Conservation (phyloP, 1,284 basidiomycete genomes). For the Ceratorhiza oryzae-sativae region DNA sequence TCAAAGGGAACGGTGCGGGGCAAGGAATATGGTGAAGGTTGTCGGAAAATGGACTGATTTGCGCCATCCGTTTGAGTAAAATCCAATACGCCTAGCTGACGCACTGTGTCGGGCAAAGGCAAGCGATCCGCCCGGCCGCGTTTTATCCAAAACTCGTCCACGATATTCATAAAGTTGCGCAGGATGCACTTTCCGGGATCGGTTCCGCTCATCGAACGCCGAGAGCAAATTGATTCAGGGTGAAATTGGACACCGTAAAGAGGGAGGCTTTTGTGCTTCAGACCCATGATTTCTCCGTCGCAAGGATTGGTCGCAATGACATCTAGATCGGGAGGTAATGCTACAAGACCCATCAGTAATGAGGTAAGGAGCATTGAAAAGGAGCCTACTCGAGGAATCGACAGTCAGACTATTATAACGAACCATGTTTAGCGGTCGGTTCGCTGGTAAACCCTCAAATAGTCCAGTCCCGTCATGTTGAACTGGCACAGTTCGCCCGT, state of each 20-base stretch:
- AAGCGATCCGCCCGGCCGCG: conserved; percentile 60
- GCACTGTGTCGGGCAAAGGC: background rate
- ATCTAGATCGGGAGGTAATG: conserved; percentile 54
- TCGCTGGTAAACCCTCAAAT: conserved; percentile 62
- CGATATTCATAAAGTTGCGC: conserved; percentile 61
- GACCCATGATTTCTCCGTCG: conserved; percentile 48
- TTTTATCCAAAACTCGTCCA: conserved; percentile 54
- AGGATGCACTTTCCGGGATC: conserved; percentile 70
- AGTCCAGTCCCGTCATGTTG: conserved; percentile 64
- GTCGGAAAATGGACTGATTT: background rate
- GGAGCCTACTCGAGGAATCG: conserved; percentile 59
- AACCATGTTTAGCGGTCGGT: conserved; percentile 69
- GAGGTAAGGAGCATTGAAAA: background rate
- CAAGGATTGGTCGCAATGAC: conserved; percentile 55
- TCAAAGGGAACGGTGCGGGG: background rate
- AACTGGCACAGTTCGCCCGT: conserved; percentile 80
- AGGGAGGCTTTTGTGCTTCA: conserved; percentile 65
- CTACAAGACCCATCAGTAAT: conserved; percentile 42
- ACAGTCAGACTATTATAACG: conserved; percentile 67
- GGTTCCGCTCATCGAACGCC: conserved; percentile 52
- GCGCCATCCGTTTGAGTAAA: background rate
- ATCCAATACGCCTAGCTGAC: conserved; percentile 12
- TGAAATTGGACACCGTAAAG: conserved; percentile 98
- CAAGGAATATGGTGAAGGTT: background rate
- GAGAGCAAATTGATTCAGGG: conserved; percentile 75